phyloP scores from a whole-genome alignment of 2,329 filamentous ascomycete genomes.

The Knoxdaviesia proteae region DNA sequence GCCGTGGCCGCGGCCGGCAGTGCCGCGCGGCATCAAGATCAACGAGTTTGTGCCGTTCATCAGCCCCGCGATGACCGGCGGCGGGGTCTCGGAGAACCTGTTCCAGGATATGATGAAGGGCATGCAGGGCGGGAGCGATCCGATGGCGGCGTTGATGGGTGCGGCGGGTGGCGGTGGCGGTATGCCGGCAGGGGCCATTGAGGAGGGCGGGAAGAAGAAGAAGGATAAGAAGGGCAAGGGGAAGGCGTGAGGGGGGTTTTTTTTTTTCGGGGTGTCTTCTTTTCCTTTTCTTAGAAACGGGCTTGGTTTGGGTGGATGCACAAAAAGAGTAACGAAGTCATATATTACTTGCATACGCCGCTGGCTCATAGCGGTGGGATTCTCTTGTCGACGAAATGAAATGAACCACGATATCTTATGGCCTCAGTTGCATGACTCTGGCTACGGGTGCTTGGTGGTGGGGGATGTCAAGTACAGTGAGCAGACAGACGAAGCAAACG shows the following conservation, averaged over 20 bases:
- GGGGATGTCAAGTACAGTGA: too few species aligned
- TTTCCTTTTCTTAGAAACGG: too few species aligned
- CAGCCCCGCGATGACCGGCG: slow-evolving; percentile 74
- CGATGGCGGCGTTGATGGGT: slow-evolving; percentile 22
- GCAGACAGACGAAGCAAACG: too few species aligned
- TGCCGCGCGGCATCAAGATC: slow-evolving; percentile 85
- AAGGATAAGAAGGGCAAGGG: slow-evolving; percentile 30
- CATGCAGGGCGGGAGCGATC: slow-evolving; percentile 40
- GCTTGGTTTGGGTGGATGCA: neutral
- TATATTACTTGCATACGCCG: too few species aligned
- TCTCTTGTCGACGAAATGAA: too few species aligned
- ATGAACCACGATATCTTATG: too few species aligned
- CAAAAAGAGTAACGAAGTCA: neutral
- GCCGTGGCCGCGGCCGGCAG: slow-evolving; percentile 48
- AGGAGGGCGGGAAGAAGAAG: slow-evolving; percentile 18
- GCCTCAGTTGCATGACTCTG: too few species aligned
- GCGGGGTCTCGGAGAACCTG: slow-evolving; percentile 83
- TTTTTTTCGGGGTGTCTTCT: too few species aligned
- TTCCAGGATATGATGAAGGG: slow-evolving; percentile 95
- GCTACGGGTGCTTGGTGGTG: too few species aligned
- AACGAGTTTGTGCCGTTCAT: slow-evolving; percentile 66
- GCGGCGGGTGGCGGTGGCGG: slow-evolving; percentile 11
- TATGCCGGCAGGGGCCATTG: slow-evolving; percentile 10
- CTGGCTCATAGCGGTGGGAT: too few species aligned
- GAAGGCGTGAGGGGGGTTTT: slow-evolving; percentile 12